Base-by-base conservation (phyloP, 225 moss, liverwort and hornwort species). In the Rhytidiadelphus loreus region DNA sequence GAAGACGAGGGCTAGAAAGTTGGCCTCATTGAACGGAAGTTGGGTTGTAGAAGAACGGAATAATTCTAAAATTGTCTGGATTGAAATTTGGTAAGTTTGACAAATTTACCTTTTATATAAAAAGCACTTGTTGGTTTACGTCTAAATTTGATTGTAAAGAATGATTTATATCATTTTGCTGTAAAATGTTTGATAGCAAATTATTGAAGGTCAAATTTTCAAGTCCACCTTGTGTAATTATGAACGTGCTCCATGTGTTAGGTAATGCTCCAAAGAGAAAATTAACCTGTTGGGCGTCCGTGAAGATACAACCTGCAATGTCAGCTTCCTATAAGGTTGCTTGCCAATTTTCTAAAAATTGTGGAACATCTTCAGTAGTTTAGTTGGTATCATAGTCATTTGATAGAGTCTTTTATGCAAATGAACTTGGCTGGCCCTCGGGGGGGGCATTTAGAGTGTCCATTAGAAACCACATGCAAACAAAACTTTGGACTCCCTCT, bases 11-110 rank as follows among this genome's bases (percentile, higher is more conserved):
- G 23, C 1, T 0, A 11, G 7, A 2, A 1, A 69, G 12, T 13
- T 22, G 23, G 0, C 39, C 2, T 22, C 1, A 4, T 2, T 69
- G 4, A 23, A 69, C 1, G 4, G 4, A 69, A 69, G 23, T 69
- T 39, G 22, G 68, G 1, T 69, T 69, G 39, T 69, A 0, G 7
- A 39, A 23, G 0, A 7, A 0, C n/a, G 13, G 6, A 68, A 2
- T 3, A 68, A 4, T 68, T 68, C 3, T 22, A 4, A 22, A 68
- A n/a, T 68, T 7, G 22, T 68, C 0, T 41, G 8, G 4, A 13
- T 69, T 13, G 39, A 14, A 69, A 69, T 39, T 69, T 69, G 69
- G 0, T 0, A 37, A 1, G 2, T 39, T 69, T 69, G 4, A 41
- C 39, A 69, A 69, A 69, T 0, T 69, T 24, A 0, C 41, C 39